phyloP scores from a whole-genome alignment of 1,284 basidiomycete genomes.

The Ustanciosporium gigantosporum region DNA sequence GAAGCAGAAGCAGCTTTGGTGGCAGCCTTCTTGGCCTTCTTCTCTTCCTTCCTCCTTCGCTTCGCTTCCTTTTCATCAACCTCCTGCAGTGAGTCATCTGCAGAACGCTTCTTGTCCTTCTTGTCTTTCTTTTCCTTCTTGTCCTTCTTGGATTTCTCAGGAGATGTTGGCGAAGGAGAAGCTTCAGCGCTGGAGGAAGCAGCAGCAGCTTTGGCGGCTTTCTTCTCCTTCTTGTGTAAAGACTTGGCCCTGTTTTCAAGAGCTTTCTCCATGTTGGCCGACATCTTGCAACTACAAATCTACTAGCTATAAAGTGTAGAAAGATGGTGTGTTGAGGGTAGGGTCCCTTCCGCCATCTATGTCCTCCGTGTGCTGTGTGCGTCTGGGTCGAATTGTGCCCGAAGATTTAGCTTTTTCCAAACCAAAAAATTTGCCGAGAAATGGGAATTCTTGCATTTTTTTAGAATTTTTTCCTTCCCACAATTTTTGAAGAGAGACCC shows the following conservation, averaged over 20 bases:
- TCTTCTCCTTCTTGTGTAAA: slow-evolving; percentile 58
- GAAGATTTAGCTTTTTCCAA: too few relatives aligned
- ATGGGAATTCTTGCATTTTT: too few relatives aligned
- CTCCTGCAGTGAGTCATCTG: slow-evolving; percentile 3
- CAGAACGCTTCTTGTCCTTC: slow-evolving; percentile 42
- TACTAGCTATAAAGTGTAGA: slow-evolving; percentile 1
- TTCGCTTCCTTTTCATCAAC: slow-evolving; percentile 59
- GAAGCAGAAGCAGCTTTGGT: slow-evolving; percentile 10
- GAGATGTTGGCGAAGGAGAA: slow-evolving; percentile 21
- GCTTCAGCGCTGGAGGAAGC: slow-evolving; percentile 7
- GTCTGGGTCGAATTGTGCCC: too few relatives aligned
- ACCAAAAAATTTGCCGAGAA: too few relatives aligned
- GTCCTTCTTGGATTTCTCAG: slow-evolving; percentile 60
- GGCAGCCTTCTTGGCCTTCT: slow-evolving; percentile 38
- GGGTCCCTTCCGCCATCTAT: too few relatives aligned
- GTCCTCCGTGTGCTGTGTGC: too few relatives aligned
- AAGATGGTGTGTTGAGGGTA: slow-evolving; percentile 1
- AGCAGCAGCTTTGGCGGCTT: slow-evolving; percentile 36
- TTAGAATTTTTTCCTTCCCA: too few relatives aligned
- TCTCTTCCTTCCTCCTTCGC: slow-evolving; percentile 57
- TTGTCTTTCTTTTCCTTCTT: slow-evolving; percentile 62
- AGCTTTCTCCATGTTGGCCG: slow-evolving; percentile 23
- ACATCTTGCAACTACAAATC: slow-evolving; percentile 9
- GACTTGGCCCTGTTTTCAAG: slow-evolving; percentile 45
- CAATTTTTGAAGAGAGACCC: too few relatives aligned